Evolutionary conservation across 495 filamentous ascomycete species (phyloP).

Genomic region (Penicillium silybi): DNA sequence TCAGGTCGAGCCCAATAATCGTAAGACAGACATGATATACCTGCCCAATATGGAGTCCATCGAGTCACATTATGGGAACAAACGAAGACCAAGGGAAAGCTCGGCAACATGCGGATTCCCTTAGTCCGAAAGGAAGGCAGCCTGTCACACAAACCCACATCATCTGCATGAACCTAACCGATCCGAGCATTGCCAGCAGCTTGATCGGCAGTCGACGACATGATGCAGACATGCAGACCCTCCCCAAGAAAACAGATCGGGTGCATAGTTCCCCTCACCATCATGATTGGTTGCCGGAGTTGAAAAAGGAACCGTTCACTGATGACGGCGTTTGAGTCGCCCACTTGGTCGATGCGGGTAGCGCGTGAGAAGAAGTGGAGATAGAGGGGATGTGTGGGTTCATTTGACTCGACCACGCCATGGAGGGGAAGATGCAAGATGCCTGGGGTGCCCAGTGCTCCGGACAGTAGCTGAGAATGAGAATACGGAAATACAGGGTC

Average conservation of each 20-base stretch:
- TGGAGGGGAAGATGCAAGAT: conserved; percentile 7
- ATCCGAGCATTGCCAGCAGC: conserved; percentile 8
- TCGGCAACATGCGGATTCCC: neutral
- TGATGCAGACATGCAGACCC: neutral
- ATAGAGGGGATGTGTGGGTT: conserved; percentile 4
- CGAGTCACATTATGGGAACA: neutral
- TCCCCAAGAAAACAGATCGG: conserved; percentile 18
- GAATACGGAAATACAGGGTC: too few relatives aligned
- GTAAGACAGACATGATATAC: neutral
- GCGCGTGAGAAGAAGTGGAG: conserved; percentile 22
- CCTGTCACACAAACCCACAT: conserved; percentile 8
- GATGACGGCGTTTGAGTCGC: conserved; percentile 15
- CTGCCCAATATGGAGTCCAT: conserved; percentile 4
- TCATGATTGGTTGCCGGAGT: neutral
- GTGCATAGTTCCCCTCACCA: neutral
- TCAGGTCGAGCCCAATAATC: neutral
- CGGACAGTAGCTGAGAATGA: neutral
- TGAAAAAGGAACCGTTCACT: conserved; percentile 6
- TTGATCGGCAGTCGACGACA: too few relatives aligned
- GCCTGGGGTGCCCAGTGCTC: conserved; percentile 3
- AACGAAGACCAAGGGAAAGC: conserved; percentile 2
- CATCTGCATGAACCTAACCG: conserved; percentile 11
- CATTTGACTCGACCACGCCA: conserved; percentile 30
- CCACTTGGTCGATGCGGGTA: conserved; percentile 14
- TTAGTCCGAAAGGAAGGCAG: neutral